Percentiles rank a stretch among this genome's conserved stretches.
phyloP scores from a whole-genome alignment of 257 asterid species.

The Ajuga chamaepitys region DNA sequence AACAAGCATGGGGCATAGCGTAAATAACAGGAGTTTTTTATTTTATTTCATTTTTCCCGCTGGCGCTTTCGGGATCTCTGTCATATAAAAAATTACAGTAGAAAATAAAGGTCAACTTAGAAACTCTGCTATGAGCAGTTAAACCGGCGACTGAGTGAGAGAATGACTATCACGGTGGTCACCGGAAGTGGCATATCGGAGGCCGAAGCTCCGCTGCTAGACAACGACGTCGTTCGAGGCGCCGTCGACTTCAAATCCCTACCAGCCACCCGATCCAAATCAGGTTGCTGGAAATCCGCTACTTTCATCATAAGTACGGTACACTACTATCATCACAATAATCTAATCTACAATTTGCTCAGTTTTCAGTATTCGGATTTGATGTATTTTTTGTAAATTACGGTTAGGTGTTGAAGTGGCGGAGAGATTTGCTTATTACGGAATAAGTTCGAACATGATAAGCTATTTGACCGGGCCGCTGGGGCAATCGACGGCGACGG shows the following conservation, averaged over 20 bases:
- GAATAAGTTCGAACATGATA: constrained; percentile 3
- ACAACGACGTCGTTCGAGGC: constrained; percentile 16
- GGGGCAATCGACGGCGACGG: constrained; percentile 3
- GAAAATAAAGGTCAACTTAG: too few species aligned
- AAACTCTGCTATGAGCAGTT: too few species aligned
- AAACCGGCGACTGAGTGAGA: too few species aligned
- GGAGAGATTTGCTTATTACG: constrained; percentile 8
- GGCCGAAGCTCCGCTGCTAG: constrained; percentile 15
- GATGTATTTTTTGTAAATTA: too few species aligned
- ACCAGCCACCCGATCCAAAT: constrained; percentile 19
- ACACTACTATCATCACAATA: too few species aligned
- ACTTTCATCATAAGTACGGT: constrained; percentile 31
- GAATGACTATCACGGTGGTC: neutral
- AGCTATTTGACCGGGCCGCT: constrained; percentile 3
- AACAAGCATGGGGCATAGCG: too few species aligned
- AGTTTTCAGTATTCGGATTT: too few species aligned
- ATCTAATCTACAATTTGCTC: too few species aligned
- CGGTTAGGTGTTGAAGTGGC: constrained; percentile 1
- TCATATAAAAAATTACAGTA: too few species aligned
- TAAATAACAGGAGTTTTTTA: too few species aligned
- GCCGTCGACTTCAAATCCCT: constrained; percentile 15
- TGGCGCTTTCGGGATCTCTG: too few species aligned
- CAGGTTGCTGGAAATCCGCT: constrained; percentile 37
- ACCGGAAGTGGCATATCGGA: constrained; percentile 5
- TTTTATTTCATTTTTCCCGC: too few species aligned